Evolutionary conservation across 2,329 filamentous ascomycete genomes (phyloP).

Genomic region (Sordariomycetes sp.): DNA sequence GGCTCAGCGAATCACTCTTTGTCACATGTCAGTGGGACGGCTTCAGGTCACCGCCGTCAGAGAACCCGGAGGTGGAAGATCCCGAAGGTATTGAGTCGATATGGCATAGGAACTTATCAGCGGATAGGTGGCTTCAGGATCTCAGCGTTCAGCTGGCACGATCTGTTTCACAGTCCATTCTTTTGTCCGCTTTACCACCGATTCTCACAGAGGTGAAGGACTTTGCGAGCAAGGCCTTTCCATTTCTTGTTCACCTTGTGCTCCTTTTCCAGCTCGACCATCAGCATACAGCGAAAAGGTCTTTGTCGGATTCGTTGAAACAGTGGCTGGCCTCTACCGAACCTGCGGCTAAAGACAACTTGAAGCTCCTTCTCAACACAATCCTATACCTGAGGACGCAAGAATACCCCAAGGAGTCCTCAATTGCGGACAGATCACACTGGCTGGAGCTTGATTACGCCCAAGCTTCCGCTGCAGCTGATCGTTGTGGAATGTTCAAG

Average conservation of each 20-base stretch:
- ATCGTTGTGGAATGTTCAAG: constrained; percentile 75
- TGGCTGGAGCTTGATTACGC: constrained; percentile 84
- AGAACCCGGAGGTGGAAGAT: constrained; percentile 16
- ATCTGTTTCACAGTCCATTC: constrained; percentile 50
- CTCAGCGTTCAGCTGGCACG: constrained; percentile 54
- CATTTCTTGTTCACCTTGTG: constrained; percentile 77
- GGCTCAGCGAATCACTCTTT: constrained; percentile 41
- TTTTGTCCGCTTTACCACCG: constrained; percentile 59
- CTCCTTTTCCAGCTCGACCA: constrained; percentile 59
- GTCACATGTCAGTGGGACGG: constrained; percentile 47
- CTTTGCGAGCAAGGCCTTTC: constrained; percentile 67
- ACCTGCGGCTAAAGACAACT: constrained; percentile 44
- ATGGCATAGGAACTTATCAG: constrained; percentile 30
- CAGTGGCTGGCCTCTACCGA: constrained; percentile 45
- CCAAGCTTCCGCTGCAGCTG: constrained; percentile 61
- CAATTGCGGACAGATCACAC: constrained; percentile 65
- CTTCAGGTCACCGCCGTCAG: constrained; percentile 47
- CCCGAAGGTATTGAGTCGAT: constrained; percentile 10
- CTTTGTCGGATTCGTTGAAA: constrained; percentile 57
- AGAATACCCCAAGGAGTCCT: constrained; percentile 62
- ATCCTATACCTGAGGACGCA: constrained; percentile 87
- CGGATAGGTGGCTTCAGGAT: constrained; percentile 49
- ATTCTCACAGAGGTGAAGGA: constrained; percentile 57
- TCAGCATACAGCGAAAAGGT: constrained; percentile 47
- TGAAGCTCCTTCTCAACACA: constrained; percentile 65